Percentiles rank a stretch among this genome's conserved stretches.
These are phyloP conservation scores for Exophiala mesophila DNA, from an alignment of 2,329 filamentous ascomycete genomes.

Conservation along the genomic window DNA sequence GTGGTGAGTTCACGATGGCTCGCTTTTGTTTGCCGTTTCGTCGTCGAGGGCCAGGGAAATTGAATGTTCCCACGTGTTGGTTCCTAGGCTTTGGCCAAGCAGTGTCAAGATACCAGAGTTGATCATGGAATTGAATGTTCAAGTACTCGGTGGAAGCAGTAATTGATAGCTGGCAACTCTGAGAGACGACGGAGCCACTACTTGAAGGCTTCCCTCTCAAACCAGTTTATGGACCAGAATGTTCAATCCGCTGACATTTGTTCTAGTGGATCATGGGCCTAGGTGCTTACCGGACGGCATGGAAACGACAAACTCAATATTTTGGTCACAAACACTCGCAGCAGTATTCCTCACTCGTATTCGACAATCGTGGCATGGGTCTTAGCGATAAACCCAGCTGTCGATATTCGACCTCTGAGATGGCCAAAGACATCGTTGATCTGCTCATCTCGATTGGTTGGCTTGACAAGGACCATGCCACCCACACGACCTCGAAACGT, in stretches of 20 bases:
- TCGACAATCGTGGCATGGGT: slow-evolving; percentile 84
- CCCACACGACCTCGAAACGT: slow-evolving; percentile 31
- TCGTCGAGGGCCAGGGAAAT: no score
- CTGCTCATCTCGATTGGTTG: slow-evolving; percentile 65
- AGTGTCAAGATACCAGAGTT: no score
- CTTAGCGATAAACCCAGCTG: slow-evolving; percentile 69
- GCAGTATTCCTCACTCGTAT: slow-evolving; percentile 67
- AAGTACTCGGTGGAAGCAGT: no score
- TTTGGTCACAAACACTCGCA: slow-evolving; percentile 66
- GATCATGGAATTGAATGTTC: no score
- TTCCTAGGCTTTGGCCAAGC: no score
- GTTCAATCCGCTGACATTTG: no score
- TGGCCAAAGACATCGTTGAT: slow-evolving; percentile 74
- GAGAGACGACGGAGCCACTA: no score
- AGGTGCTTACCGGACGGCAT: slow-evolving; percentile 62
- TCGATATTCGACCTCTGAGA: slow-evolving; percentile 76
- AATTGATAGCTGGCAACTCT: no score
- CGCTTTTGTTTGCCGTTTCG: background rate
- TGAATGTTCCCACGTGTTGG: no score
- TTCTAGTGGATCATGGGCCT: slow-evolving; percentile 74
- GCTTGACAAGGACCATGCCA: slow-evolving; percentile 38
- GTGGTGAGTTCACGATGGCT: slow-evolving; percentile 53
- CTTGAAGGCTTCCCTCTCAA: no score
- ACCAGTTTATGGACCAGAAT: no score
- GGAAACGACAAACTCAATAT: slow-evolving; percentile 78